Evolutionary conservation across 805 yeast species (phyloP).

Genomic region (Teunomyces funiuensis): DNA sequence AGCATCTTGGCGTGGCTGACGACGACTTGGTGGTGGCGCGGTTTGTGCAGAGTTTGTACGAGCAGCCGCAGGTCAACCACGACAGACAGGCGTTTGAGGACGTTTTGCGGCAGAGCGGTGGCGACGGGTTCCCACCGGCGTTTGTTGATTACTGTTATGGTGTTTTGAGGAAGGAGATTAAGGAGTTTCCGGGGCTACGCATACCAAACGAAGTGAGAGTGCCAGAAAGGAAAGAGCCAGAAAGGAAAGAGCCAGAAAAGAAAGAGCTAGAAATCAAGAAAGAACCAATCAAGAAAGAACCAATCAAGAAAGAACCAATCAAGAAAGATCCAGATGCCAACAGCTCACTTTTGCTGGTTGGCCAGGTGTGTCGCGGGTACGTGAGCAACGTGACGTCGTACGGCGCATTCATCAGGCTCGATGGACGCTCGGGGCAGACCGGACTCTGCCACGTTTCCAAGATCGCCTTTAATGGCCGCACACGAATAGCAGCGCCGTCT

Average conservation of each 20-base stretch:
- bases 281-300: slow-evolving; percentile 6
- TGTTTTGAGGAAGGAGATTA: slow-evolving; percentile 7
- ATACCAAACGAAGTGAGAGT: too few species aligned
- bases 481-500: slow-evolving; percentile 54
- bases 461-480: slow-evolving; percentile 44
- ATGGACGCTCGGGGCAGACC: slow-evolving; percentile 29
- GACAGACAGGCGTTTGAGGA: slow-evolving; percentile 12
- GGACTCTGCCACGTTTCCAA: slow-evolving; percentile 83
- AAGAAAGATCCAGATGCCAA: slow-evolving; percentile 3
- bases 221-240: too few species aligned
- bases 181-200: slow-evolving; percentile 10
- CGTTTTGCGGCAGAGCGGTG: slow-evolving; percentile 36
- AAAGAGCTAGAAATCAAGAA: slow-evolving; percentile 11
- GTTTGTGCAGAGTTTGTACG: slow-evolving; percentile 27
- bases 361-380: slow-evolving; percentile 57
- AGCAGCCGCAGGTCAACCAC: slow-evolving; percentile 10
- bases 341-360: slow-evolving; percentile 43
- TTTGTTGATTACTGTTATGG: slow-evolving; percentile 26
- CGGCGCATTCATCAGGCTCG: slow-evolving; percentile 75
- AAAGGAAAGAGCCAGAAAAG: too few species aligned
- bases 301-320: slow-evolving; percentile 4
- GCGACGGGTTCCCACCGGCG: slow-evolving; percentile 37
- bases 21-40: slow-evolving; percentile 25
- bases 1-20: slow-evolving; percentile 21
- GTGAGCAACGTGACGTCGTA: slow-evolving; percentile 61